These are phyloP conservation scores for Lolium perenne DNA, from an alignment of 176 grass and related monocot genomes.

Conservation along the genomic window DNA sequence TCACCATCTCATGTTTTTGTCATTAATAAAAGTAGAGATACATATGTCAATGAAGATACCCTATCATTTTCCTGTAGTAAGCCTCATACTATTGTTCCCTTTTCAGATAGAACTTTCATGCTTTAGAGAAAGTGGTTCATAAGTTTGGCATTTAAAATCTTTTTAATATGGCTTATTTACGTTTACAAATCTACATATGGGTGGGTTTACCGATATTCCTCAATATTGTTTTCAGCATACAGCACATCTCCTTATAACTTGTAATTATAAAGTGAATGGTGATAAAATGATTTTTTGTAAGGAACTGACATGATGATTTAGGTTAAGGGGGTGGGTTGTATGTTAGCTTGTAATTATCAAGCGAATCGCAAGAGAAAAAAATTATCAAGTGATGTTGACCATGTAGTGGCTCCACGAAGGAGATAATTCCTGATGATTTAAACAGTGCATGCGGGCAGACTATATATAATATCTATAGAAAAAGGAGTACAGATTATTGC, in stretches of 20 bases:
- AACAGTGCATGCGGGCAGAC: background rate
- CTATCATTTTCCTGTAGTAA: background rate
- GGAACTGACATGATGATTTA: conserved; percentile 1
- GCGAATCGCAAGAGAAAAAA: no score
- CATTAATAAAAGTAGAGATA: conserved; percentile 43
- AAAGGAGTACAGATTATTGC: background rate
- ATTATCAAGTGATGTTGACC: background rate
- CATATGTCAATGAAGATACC: conserved; percentile 22
- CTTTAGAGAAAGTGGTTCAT: conserved; percentile 22
- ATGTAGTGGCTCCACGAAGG: background rate
- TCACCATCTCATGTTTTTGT: conserved; percentile 33
- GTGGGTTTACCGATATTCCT: background rate
- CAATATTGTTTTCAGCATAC: background rate
- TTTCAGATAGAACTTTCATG: conserved; percentile 2
- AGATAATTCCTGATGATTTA: background rate
- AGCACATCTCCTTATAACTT: background rate
- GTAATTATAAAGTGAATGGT: background rate
- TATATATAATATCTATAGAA: no score
- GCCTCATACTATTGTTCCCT: conserved; percentile 12
- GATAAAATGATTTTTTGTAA: background rate
- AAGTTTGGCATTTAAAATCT: background rate
- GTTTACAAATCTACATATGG: background rate
- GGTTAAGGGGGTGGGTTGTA: background rate
- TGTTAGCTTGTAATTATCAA: background rate
- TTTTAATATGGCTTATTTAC: background rate